A percentile compares a stretch with the other conserved stretches of the same genome.
Evolutionary conservation across 768 basidiomycete genomes (phyloP).

Genomic region (Lactarius vividus): DNA sequence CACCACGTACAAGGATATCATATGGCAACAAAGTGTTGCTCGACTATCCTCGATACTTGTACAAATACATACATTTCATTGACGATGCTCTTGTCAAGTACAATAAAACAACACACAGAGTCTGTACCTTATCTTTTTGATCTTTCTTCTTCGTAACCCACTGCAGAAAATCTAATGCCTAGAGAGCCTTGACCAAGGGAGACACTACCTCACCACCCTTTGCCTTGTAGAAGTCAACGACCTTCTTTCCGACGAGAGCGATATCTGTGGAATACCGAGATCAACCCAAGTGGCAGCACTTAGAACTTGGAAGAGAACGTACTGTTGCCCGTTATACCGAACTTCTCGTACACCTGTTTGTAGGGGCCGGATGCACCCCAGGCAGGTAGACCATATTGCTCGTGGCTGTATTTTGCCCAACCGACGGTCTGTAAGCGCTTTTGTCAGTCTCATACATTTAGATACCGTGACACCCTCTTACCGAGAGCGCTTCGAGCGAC

Average conservation of each 20-base stretch:
- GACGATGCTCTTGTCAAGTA: neutral
- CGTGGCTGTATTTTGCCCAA: constrained; percentile 90
- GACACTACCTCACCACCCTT: constrained; percentile 69
- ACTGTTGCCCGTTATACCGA: constrained; percentile 78
- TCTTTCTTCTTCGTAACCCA: neutral
- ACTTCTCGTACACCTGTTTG: constrained; percentile 87
- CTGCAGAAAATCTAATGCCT: constrained; percentile 23
- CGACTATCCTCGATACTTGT: neutral
- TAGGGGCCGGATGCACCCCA: constrained; percentile 94
- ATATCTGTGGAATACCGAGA: constrained; percentile 53
- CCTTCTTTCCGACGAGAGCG: constrained; percentile 79
- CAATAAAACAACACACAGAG: neutral
- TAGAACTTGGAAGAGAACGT: constrained; percentile 33
- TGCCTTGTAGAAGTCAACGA: constrained; percentile 83
- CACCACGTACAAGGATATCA: neutral
- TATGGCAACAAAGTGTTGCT: neutral
- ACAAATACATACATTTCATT: constrained; percentile 9
- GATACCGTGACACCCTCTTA: constrained; percentile 34
- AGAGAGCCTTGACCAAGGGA: constrained; percentile 73
- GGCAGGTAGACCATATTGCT: constrained; percentile 70
- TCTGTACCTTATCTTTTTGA: neutral
- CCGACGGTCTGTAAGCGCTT: constrained; percentile 52
- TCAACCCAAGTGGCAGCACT: neutral
- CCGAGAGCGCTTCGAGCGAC: constrained; percentile 79
- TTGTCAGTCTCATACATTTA: constrained; percentile 13